phyloP scores from a whole-genome alignment of 305 asterid species.

The Fraxinus nigra region DNA sequence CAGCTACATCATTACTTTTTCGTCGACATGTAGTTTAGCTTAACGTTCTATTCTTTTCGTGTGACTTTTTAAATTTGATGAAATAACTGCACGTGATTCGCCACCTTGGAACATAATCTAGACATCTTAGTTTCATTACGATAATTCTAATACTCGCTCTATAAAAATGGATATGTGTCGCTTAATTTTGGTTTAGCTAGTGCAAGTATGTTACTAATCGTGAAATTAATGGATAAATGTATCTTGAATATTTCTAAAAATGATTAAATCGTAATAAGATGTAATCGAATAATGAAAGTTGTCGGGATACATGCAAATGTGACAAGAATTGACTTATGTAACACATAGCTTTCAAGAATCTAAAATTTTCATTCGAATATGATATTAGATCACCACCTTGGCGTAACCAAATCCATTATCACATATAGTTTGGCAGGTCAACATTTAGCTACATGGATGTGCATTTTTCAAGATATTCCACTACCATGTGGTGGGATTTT shows the following conservation, averaged over 20 bases:
- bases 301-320: neutral
- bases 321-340: neutral
- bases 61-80: neutral
- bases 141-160: neutral
- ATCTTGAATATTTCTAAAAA: neutral
- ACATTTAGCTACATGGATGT: neutral
- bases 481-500: neutral
- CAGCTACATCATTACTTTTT: neutral
- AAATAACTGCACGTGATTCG: neutral
- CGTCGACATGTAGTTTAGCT: neutral
- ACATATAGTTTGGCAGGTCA: neutral
- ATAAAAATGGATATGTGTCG: neutral
- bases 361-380: neutral
- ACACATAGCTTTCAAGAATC: neutral
- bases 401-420: neutral
- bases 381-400: neutral
- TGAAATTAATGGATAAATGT: neutral
- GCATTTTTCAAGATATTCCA: neutral
- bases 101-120: neutral
- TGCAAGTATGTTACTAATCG: no score
- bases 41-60: neutral
- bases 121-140: neutral
- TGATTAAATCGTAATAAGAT: neutral
- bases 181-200: neutral
- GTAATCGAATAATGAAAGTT: neutral